Base-by-base conservation (phyloP, 2,329 filamentous ascomycete species). In the Pyricularia grisea region DNA sequence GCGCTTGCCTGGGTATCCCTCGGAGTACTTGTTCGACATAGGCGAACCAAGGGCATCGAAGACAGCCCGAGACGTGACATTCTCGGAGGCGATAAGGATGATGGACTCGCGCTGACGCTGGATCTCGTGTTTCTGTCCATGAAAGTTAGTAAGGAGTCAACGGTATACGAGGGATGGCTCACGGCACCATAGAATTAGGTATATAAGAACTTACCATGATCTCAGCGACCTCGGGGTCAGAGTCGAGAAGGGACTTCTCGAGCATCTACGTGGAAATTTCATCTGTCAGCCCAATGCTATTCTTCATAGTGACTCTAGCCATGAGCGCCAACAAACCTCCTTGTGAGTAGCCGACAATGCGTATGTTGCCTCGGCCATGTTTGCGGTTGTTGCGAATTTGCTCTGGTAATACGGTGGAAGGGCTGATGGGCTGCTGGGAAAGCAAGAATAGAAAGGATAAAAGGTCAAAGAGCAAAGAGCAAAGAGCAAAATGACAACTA, bases 11-110 rank as follows among this genome's bases (percentile, higher is more conserved):
- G 95, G 95, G 81, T 97, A 97, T 73, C 95, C 95, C 86, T 99
- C 95, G 23, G 93, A 97, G 88, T 99, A 99, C 86, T 99, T 99
- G 88, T 99, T 97, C 82, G 92, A 93, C 92, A 95, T 96, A 80
- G 92, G 91, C 70, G 90, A 94, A 77, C 95, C 95, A 73, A 99
- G 89, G 71, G 95, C 95, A 84, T 99, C 94, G 84, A 97, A 97
- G 77, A 99, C 95, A 76, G 95, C 94, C 76, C 94, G 93, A 72
- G 95, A 99, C 70, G 95, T 99, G 83, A 99, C 94, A 86, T 99
- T 99, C 86, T 99, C 95, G 69, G 95, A 98, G 78, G 95, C 94
- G 77, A 99, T 99, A 79, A 99, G 90, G 78, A 98, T 92, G 82
- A 99, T 97, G 76, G 94, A 98, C 87, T 99, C 94, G 81, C 93